A percentile compares a stretch with the other conserved stretches of the same genome.
Evolutionary conservation across 2,329 filamentous ascomycete species (phyloP).

Genomic region (Fusarium sp.): DNA sequence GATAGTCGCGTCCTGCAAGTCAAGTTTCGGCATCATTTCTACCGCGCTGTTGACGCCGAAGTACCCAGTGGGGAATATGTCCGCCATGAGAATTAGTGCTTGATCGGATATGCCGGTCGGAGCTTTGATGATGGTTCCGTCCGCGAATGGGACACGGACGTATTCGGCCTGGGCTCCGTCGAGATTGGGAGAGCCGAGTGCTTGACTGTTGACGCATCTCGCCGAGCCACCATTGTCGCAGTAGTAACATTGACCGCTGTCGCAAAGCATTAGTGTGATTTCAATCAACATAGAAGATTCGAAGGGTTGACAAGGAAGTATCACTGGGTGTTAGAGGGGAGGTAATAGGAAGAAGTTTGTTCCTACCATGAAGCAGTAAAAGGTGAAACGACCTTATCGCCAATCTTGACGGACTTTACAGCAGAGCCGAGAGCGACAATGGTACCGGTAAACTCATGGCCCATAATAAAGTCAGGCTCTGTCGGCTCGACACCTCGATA

Average conservation of each 20-base stretch:
- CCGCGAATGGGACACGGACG: slow-evolving; percentile 82
- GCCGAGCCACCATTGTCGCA: slow-evolving; percentile 81
- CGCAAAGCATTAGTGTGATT: neutral
- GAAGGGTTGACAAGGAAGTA: neutral
- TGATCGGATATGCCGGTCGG: slow-evolving; percentile 74
- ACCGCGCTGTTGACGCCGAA: slow-evolving; percentile 86
- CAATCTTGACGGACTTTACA: slow-evolving; percentile 76
- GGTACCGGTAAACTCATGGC: slow-evolving; percentile 87
- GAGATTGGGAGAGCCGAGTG: slow-evolving; percentile 76
- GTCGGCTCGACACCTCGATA: slow-evolving; percentile 84
- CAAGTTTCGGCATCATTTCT: slow-evolving; percentile 61
- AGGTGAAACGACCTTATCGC: slow-evolving; percentile 84
- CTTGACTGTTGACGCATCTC: slow-evolving; percentile 74
- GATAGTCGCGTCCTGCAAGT: slow-evolving; percentile 67
- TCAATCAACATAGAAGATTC: too few species aligned
- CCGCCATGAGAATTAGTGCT: slow-evolving; percentile 86
- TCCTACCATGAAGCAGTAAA: slow-evolving; percentile 83
- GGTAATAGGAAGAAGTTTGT: neutral
- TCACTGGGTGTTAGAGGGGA: too few species aligned
- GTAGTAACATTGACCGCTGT: slow-evolving; percentile 78
- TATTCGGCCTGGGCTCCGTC: slow-evolving; percentile 87
- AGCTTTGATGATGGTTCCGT: slow-evolving; percentile 80
- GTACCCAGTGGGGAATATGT: slow-evolving; percentile 90
- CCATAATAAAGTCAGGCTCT: slow-evolving; percentile 73
- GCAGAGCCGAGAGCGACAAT: slow-evolving; percentile 74